Conservation (phyloP, 2,329 filamentous ascomycete species). For the Fusarium hostae region DNA sequence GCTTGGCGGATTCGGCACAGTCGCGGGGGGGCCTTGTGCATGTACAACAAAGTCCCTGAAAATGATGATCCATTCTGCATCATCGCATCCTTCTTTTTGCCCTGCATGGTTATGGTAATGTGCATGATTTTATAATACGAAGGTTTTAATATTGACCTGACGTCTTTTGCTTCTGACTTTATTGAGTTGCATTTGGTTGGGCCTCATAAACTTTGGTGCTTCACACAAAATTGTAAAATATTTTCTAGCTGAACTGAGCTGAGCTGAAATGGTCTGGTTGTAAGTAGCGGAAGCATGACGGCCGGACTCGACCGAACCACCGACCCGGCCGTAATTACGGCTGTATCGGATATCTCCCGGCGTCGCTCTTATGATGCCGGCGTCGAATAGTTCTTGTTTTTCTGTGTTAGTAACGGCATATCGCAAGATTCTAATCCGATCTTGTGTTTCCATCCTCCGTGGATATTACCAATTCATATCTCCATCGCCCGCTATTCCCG, state of each 20-base stretch:
- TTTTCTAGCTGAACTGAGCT: not conserved
- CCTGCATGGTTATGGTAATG: conserved; percentile 3
- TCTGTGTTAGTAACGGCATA: conserved; percentile 2
- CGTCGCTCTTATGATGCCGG: not conserved
- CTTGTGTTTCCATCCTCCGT: not conserved
- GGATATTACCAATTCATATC: conserved; percentile 24
- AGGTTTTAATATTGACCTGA: not conserved
- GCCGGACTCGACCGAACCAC: conserved; percentile 27
- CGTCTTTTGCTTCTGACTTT: not conserved
- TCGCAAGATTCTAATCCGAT: conserved; percentile 18
- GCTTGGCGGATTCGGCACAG: conserved; percentile 29
- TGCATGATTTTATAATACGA: not conserved
- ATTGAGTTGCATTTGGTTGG: not conserved
- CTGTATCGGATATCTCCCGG: conserved; percentile 34
- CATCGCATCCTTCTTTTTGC: not conserved
- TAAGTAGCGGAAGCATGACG: conserved; percentile 22
- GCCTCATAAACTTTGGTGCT: not conserved
- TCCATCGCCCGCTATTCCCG: conserved; percentile 14
- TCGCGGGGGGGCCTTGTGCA: conserved; percentile 4
- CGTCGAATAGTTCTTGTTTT: conserved; percentile 9
- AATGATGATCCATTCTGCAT: conserved; percentile 34
- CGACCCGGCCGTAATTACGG: conserved; percentile 44
- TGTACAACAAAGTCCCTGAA: conserved; percentile 25
- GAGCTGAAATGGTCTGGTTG: not conserved
- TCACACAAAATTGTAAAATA: not conserved